These are phyloP conservation scores for Leccinum subrobustum DNA, from an alignment of 1,284 basidiomycete species.

Conservation along the genomic window DNA sequence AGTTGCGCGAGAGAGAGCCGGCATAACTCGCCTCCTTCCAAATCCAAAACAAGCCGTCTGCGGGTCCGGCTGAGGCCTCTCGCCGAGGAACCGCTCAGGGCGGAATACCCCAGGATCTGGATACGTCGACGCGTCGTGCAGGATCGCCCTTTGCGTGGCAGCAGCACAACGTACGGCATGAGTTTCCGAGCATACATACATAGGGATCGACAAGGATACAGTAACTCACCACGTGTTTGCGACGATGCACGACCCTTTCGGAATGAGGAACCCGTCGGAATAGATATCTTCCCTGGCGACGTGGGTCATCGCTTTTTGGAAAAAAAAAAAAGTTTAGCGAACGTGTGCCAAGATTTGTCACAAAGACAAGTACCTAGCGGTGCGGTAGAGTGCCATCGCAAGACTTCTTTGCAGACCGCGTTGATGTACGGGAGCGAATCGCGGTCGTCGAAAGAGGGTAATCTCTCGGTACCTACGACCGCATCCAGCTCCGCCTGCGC, in stretches of 20 bases:
- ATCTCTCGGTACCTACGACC: slow-evolving; percentile 19
- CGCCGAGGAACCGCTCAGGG: slow-evolving; percentile 28
- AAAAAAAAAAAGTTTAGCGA: slow-evolving; percentile 16
- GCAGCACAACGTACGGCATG: background rate
- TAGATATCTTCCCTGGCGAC: slow-evolving; percentile 38
- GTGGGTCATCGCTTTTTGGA: slow-evolving; percentile 33
- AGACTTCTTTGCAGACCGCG: slow-evolving; percentile 27
- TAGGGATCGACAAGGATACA: background rate
- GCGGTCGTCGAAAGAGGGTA: slow-evolving; percentile 21
- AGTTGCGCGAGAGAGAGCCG: background rate
- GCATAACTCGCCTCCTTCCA: slow-evolving; percentile 17
- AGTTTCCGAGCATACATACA: background rate
- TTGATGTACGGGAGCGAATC: slow-evolving; percentile 26
- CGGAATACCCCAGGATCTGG: slow-evolving; percentile 20
- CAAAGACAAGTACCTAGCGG: slow-evolving; percentile 14
- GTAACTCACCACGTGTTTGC: slow-evolving; percentile 23
- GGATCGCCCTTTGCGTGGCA: slow-evolving; percentile 15
- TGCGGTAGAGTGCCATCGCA: slow-evolving; percentile 20
- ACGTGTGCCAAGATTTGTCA: background rate
- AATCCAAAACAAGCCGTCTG: slow-evolving; percentile 19
- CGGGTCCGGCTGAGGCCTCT: slow-evolving; percentile 19
- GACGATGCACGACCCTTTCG: slow-evolving; percentile 36
- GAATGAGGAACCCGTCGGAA: slow-evolving; percentile 36
- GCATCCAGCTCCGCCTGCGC: slow-evolving; percentile 28
- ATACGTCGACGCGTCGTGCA: slow-evolving; percentile 19